phyloP scores from a whole-genome alignment of 192 early-diverging fungal species.

The Coemansia umbellata region DNA sequence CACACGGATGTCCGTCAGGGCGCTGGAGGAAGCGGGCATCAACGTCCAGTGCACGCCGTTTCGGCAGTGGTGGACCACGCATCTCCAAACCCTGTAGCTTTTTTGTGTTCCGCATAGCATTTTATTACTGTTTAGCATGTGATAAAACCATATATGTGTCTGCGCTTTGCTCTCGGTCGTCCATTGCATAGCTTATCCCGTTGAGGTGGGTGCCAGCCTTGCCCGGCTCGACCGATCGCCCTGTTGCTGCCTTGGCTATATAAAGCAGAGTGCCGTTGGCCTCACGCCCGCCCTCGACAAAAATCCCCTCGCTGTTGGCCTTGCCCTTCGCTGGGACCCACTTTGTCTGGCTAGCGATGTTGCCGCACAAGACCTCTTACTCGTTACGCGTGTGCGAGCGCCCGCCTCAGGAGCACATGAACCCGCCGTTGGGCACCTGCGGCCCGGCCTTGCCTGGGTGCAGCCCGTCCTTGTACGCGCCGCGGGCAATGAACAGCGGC shows the following conservation, averaged over 20 bases:
- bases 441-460: slow-evolving; percentile 50
- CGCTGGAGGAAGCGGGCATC: slow-evolving; percentile 27
- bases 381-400: slow-evolving; percentile 37
- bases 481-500: slow-evolving; percentile 55
- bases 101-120: not conserved
- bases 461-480: slow-evolving; percentile 48
- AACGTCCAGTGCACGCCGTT: slow-evolving; percentile 23
- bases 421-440: slow-evolving; percentile 44
- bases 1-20: slow-evolving; percentile 20
- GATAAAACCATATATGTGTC: slow-evolving; percentile 27
- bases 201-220: slow-evolving; percentile 36
- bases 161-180: slow-evolving; percentile 12
- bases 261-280: slow-evolving; percentile 32
- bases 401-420: slow-evolving; percentile 51
- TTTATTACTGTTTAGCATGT: not conserved
- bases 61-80: slow-evolving; percentile 29
- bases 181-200: slow-evolving; percentile 35
- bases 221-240: slow-evolving; percentile 32
- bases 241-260: slow-evolving; percentile 24
- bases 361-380: slow-evolving; percentile 58
- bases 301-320: not conserved
- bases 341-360: slow-evolving; percentile 44
- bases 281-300: slow-evolving; percentile 37
- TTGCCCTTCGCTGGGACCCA: slow-evolving; percentile 4
- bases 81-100: slow-evolving; percentile 3